A percentile compares a stretch with the other conserved stretches of the same genome.
These are phyloP conservation scores for Calophaca sinica DNA, from an alignment of 306 rosid species.

Conservation along the genomic window DNA sequence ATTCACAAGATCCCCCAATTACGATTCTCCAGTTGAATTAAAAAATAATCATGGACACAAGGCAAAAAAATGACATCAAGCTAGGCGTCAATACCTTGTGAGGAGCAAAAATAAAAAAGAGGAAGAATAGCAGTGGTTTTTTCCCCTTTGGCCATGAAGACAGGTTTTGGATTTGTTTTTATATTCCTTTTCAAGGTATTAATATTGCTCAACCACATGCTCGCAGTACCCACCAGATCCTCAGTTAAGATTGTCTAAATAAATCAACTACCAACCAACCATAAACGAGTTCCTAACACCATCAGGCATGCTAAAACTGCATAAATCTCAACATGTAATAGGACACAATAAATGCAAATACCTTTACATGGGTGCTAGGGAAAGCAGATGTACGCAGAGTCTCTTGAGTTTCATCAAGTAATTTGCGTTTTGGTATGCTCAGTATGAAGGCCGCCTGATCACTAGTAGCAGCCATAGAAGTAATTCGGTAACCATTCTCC, in stretches of 20 bases:
- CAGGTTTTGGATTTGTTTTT: not conserved
- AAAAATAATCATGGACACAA: not conserved
- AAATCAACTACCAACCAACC: not conserved
- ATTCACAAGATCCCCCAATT: too few species aligned
- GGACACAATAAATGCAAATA: conserved; percentile 43
- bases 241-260: conserved; percentile 7
- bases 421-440: conserved; percentile 90
- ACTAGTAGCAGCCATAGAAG: conserved; percentile 91
- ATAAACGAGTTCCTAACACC: conserved; percentile 15
- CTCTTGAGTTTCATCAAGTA: conserved; percentile 88
- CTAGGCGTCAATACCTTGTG: not conserved
- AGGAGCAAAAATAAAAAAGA: not conserved
- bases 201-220: conserved; percentile 14
- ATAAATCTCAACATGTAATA: not conserved
- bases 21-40: not conserved
- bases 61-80: not conserved
- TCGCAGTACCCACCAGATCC: not conserved
- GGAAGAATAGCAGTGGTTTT: not conserved
- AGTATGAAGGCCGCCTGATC: conserved; percentile 97
- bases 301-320: conserved; percentile 13
- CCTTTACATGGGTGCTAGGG: conserved; percentile 97
- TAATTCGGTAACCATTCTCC: conserved; percentile 88
- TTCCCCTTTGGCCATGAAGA: not conserved
- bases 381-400: conserved; percentile 94
- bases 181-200: not conserved